These are phyloP conservation scores for Nannizzia gypsea DNA, from an alignment of 2,329 filamentous ascomycete species.

Conservation along the genomic window DNA sequence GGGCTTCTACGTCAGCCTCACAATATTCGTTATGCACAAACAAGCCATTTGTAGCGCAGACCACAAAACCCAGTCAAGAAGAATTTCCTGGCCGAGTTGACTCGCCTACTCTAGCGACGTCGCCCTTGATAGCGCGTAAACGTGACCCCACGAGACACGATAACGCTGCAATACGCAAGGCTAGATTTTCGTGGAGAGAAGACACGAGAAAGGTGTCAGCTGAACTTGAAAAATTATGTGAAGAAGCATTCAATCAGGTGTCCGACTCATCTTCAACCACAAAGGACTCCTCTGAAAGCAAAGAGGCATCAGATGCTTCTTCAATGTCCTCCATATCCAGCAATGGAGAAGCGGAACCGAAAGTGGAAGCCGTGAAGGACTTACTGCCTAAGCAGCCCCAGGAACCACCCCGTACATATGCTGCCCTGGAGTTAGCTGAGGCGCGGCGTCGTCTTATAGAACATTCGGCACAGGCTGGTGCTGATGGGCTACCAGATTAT, in stretches of 20 bases:
- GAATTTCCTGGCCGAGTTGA: slow-evolving; percentile 19
- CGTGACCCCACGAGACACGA: slow-evolving; percentile 20
- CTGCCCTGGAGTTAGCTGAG: slow-evolving; percentile 46
- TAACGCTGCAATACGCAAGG: slow-evolving; percentile 30
- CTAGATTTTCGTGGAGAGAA: slow-evolving; percentile 48
- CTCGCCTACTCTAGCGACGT: slow-evolving; percentile 31
- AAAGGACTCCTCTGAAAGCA: neutral
- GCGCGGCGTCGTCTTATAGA: slow-evolving; percentile 47
- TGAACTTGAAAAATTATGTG: slow-evolving; percentile 78
- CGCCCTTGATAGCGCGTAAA: slow-evolving; percentile 27
- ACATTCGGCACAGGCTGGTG: slow-evolving; percentile 36
- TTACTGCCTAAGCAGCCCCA: slow-evolving; percentile 36
- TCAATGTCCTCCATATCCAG: neutral
- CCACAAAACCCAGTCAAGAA: slow-evolving; percentile 13
- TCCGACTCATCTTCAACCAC: neutral
- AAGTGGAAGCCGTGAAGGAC: neutral
- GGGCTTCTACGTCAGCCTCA: slow-evolving; percentile 17
- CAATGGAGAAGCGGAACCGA: neutral
- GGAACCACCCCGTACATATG: slow-evolving; percentile 41
- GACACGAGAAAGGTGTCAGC: slow-evolving; percentile 74
- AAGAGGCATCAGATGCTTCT: neutral
- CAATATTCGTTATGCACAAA: slow-evolving; percentile 19
- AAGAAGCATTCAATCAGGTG: slow-evolving; percentile 66
- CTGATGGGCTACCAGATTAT: slow-evolving; percentile 36
- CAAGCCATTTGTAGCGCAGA: slow-evolving; percentile 18